Base-by-base conservation (phyloP, 441 rosid species). In the Erodium texanum region DNA sequence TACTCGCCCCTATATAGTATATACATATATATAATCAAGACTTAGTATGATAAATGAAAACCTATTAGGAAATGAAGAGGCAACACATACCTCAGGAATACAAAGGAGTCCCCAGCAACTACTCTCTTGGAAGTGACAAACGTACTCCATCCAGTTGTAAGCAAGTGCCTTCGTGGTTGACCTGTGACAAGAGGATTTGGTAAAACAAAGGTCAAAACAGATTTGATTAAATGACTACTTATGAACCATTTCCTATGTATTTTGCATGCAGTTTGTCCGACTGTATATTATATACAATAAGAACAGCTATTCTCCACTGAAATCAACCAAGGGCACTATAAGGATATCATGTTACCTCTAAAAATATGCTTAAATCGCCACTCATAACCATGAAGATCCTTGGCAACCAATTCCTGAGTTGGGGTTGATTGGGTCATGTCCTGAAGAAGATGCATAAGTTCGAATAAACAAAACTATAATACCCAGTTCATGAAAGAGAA, bases 81-180 rank as follows among this genome's bases (percentile, higher is more conserved):
- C 56, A 3, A 16, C 7, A n/a, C 20, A 16, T 48, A 92, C 99
- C 99, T 92, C 58, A 94, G 80, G 82, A 92, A 94, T 70, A 94
- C 97, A 76, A 94, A 88, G 12, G 93, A 86, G 80, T 94, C 99
- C 50, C 97, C 97, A 1, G 97, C 97, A 29, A 84, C 87, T 63
- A 94, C 78, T 83, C 88, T 89, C 75, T 94, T 94, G 3, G 98
- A 86, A 48, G 94, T 86, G 48, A 94, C 98, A 77, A 88, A 94
- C 15, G 97, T 87, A 75, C 96, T 94, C 99, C 99, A 93, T 23
- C 99, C 99, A 0, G 98, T 94, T 14, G 98, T 94, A 65, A 94
- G 94, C 80, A 94, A 82, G 83, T 94, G 98, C 74, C 98, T 86
- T 68, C 96, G 79, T 3, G 99, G 99, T 80, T 94, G 98, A 41